Percentiles rank a stretch among this genome's conserved stretches.
Evolutionary conservation across 2,329 filamentous ascomycete species (phyloP).

Genomic region (Penicillium italicum): DNA sequence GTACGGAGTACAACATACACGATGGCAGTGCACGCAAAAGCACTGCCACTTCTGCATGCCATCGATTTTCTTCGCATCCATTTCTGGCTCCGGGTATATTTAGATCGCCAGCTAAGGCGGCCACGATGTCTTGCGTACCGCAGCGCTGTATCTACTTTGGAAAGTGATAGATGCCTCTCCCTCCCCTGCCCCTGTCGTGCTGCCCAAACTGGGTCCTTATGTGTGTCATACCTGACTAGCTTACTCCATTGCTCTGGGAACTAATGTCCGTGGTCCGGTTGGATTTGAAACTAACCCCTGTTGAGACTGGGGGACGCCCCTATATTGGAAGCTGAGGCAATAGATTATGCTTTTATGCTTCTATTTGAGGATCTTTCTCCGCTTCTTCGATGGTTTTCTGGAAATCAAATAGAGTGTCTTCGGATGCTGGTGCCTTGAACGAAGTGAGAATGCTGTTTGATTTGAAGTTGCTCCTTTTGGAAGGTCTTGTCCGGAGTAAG

Average conservation of each 20-base stretch:
- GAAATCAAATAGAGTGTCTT: not conserved
- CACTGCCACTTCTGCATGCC: not conserved
- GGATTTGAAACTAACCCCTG: not conserved
- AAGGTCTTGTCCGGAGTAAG: not conserved
- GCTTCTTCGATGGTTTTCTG: constrained; percentile 5
- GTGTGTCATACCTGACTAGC: constrained; percentile 1
- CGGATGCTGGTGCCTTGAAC: not conserved
- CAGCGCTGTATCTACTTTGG: not conserved
- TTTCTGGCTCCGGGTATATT: not conserved
- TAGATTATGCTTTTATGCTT: not conserved
- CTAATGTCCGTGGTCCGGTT: constrained; percentile 4
- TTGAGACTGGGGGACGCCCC: not conserved
- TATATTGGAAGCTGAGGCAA: not conserved
- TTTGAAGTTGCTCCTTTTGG: not conserved
- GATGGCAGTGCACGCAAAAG: not conserved
- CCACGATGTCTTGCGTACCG: not conserved
- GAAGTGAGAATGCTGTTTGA: not conserved
- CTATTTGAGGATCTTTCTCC: not conserved
- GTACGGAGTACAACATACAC: no score
- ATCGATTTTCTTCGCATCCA: not conserved
- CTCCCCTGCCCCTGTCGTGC: not conserved
- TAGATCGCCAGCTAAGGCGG: constrained; percentile 2
- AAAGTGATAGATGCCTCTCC: not conserved
- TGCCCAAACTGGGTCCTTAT: not conserved
- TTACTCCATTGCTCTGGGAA: not conserved